Conservation (phyloP, 2,329 filamentous ascomycete species). For the Monosporascus sp. region DNA sequence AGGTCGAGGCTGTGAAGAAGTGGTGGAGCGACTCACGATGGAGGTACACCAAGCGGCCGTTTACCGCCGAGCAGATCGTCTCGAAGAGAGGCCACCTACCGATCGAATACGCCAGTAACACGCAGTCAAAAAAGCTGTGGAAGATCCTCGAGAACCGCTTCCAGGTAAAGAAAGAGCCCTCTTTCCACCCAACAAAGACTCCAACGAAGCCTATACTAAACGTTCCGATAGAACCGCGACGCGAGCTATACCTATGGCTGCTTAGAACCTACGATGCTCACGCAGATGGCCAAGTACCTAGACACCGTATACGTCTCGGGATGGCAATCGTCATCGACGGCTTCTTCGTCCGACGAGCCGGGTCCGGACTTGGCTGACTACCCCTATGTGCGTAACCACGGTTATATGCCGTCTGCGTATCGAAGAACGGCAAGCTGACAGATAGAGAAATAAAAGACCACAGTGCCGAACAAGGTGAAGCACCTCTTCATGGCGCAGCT, state of each 20-base stretch:
- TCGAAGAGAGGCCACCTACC: conserved; percentile 88
- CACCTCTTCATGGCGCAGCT: conserved; percentile 98
- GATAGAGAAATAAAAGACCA: conserved; percentile 56
- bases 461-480: conserved; percentile 95
- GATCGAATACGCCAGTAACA: conserved; percentile 87
- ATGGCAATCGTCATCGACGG: conserved; percentile 97
- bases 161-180: conserved; percentile 48
- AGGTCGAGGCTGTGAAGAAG: conserved; percentile 82
- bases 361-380: conserved; percentile 98
- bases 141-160: conserved; percentile 80
- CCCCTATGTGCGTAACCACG: conserved; percentile 58
- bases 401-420: background rate
- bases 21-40: conserved; percentile 95
- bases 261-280: conserved; percentile 96
- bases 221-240: conserved; percentile 59
- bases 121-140: conserved; percentile 92
- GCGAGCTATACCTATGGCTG: conserved; percentile 96
- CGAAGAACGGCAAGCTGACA: conserved; percentile 4
- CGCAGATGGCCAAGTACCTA: conserved; percentile 98
- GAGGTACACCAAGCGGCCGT: conserved; percentile 86
- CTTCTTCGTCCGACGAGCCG: conserved; percentile 89
- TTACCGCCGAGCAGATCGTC: conserved; percentile 95
- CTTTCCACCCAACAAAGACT: background rate
- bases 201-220: conserved; percentile 1
- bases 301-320: conserved; percentile 98